Base-by-base conservation (phyloP, 441 rosid species). In the Macaranga tanarius region DNA sequence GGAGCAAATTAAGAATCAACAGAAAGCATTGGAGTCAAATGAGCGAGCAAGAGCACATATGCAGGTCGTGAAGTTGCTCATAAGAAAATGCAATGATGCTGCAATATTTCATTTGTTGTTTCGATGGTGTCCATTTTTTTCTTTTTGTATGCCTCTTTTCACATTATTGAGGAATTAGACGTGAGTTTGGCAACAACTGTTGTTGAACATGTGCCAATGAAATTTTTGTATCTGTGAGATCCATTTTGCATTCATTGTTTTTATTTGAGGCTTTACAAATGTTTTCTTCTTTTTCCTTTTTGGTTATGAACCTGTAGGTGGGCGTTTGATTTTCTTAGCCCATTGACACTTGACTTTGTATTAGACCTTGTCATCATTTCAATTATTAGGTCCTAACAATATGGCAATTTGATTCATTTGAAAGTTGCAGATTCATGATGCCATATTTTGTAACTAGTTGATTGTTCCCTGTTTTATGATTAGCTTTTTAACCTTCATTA, bases 1-100 rank as follows among this genome's bases (percentile, higher is more conserved):
- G 82, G 99, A 95, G 75, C 91, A 84, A 62, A 67, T 95, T 79
- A 95, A 92, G 84, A 95, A 92, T 86, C 90, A 92, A 82, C 88
- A 75, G 81, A 95, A 95, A 82, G 98, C 98, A 74, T 75, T 95
- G 75, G 99, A 91, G 78, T 77, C 99, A 70, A 92, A 85, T 83
- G 99, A 95, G 78, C 78, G 84, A 79, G 73, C 96, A 8, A 85
- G 98, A 76, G 73, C 90, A 26, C 99, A 95, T 81, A 95, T 95
- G 98, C 99, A 95, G 99, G 99, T 95, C 34, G 69, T 26, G 4
- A 52, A 17, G 19, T 16, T 54, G 55, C 61, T 44, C 62, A n/a
- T 25, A 28, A n/a, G 17, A 44, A 44, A 47, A 11, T 55, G 68
- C 57, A 61, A 69, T 23, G 69, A 76, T 34, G 69, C 22, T 71